A percentile compares a stretch with the other conserved stretches of the same genome.
Conservation (phyloP, 768 basidiomycete genomes). For the Termitomyces sp. region DNA sequence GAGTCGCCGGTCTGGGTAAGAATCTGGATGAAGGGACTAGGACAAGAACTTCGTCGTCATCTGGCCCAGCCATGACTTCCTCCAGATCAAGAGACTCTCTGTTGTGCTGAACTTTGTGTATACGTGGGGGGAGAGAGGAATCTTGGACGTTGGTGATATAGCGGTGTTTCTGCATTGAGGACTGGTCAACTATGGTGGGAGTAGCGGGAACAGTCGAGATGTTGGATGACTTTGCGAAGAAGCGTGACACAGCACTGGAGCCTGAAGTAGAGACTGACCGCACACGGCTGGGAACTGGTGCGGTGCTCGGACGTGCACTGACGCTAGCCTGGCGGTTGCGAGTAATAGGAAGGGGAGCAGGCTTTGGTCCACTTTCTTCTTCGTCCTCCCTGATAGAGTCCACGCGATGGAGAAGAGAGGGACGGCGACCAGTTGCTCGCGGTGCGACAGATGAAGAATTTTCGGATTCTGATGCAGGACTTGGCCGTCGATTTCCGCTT, state of each 20-base stretch:
- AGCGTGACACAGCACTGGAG: constrained; percentile 17
- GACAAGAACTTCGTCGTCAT: constrained; percentile 41
- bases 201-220: constrained; percentile 25
- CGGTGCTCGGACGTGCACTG: constrained; percentile 31
- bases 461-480: constrained; percentile 29
- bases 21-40: constrained; percentile 14
- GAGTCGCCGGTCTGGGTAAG: constrained; percentile 14
- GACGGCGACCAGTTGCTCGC: constrained; percentile 29
- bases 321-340: constrained; percentile 45
- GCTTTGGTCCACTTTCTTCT: constrained; percentile 37
- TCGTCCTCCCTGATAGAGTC: constrained; percentile 68
- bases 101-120: constrained; percentile 47
- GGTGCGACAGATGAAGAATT: constrained; percentile 23
- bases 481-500: constrained; percentile 34
- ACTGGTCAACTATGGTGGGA: constrained; percentile 19
- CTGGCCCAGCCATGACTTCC: constrained; percentile 67
- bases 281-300: constrained; percentile 26
- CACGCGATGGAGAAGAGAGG: constrained; percentile 44
- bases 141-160: constrained; percentile 20
- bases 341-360: constrained; percentile 13
- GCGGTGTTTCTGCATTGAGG: constrained; percentile 24
- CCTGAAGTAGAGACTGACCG: constrained; percentile 38
- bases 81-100: constrained; percentile 72
- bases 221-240: constrained; percentile 22
- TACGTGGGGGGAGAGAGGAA: constrained; percentile 41